Conservation (phyloP, 1,139 yeast species). For the Yamadazyma trypodendri region DNA sequence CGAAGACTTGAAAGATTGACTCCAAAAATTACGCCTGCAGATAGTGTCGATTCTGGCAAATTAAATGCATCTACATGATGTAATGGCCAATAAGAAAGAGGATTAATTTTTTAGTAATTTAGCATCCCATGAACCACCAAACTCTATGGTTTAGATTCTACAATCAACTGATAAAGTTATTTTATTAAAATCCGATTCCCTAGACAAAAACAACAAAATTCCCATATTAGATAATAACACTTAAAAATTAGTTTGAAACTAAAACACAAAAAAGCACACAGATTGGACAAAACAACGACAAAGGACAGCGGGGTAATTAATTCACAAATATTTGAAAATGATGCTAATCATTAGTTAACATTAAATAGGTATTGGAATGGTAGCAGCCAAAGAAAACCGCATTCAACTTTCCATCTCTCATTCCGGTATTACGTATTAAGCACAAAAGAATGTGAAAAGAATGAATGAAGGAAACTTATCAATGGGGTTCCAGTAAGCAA, state of each 20-base stretch:
- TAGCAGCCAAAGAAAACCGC: too few relatives aligned
- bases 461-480: neutral
- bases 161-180: neutral
- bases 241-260: conserved; percentile 4
- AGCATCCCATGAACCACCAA: too few relatives aligned
- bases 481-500: neutral
- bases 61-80: neutral
- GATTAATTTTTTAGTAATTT: neutral
- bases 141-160: too few relatives aligned
- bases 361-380: too few relatives aligned
- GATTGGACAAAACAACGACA: neutral
- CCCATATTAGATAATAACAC: conserved; percentile 12
- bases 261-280: conserved; percentile 2
- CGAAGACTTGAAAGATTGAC: conserved; percentile 14
- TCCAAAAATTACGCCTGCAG: neutral
- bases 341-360: too few relatives aligned
- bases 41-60: too few relatives aligned
- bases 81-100: neutral
- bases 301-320: too few relatives aligned
- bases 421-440: too few relatives aligned
- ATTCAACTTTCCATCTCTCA: too few relatives aligned
- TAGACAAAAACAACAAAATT: conserved; percentile 9
- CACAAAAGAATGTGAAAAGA: neutral
- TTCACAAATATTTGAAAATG: too few relatives aligned
- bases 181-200: conserved; percentile 12